Evolutionary conservation across 768 basidiomycete species (phyloP).

Genomic region (Tremella yokohamensis): DNA sequence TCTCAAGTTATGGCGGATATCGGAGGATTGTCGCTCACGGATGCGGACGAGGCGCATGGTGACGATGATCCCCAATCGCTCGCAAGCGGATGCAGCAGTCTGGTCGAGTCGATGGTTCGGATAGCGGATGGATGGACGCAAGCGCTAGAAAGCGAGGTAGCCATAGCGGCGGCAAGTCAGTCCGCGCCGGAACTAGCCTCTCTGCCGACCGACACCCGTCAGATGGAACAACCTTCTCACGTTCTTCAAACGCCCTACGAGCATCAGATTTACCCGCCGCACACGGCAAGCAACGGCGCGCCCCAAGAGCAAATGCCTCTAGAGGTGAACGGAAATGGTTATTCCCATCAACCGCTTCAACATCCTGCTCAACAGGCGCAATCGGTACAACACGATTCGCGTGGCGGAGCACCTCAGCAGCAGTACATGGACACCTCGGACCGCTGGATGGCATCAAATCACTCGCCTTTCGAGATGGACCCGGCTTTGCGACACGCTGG

Average conservation of each 20-base stretch:
- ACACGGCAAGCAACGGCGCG: not conserved
- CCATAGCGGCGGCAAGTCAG: not conserved
- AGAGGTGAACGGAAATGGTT: not conserved
- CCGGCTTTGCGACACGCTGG: too few relatives aligned
- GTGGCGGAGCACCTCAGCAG: constrained; percentile 1
- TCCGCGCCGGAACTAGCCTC: not conserved
- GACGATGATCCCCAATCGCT: constrained; percentile 12
- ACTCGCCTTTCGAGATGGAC: constrained; percentile 1
- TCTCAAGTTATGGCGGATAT: constrained; percentile 15
- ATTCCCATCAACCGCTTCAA: not conserved
- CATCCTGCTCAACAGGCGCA: not conserved
- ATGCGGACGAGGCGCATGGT: constrained; percentile 3
- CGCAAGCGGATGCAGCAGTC: constrained; percentile 36
- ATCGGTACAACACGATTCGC: not conserved
- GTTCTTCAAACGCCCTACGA: not conserved
- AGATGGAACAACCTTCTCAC: not conserved
- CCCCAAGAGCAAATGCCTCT: not conserved
- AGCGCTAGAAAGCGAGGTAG: constrained; percentile 15
- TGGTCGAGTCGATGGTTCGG: constrained; percentile 38
- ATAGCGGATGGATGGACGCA: constrained; percentile 31
- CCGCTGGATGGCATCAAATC: constrained; percentile 34
- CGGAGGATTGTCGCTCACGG: constrained; percentile 4
- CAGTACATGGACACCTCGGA: constrained; percentile 42
- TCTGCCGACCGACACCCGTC: not conserved
- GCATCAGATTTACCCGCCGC: not conserved